Evolutionary conservation across 768 basidiomycete species (phyloP).

Genomic region (Clitopilus passeckerianus): DNA sequence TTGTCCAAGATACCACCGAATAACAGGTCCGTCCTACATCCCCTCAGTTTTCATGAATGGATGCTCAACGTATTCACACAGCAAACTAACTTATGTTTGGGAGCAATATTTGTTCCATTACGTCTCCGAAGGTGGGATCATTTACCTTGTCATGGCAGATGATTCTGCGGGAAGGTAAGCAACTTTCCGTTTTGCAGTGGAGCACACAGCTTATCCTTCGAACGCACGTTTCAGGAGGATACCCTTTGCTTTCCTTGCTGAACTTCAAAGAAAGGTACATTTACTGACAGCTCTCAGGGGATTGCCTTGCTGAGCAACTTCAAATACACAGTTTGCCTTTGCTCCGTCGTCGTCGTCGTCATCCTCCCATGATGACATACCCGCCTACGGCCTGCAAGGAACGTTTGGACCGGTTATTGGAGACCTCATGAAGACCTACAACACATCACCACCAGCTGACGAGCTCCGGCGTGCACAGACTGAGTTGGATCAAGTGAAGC

Average conservation of each 20-base stretch:
- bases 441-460: conserved; percentile 82
- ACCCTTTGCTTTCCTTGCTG: conserved; percentile 90
- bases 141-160: conserved; percentile 92
- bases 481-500: conserved; percentile 87
- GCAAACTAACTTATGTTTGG: conserved; percentile 85
- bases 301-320: neutral
- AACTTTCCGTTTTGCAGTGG: neutral
- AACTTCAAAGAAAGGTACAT: conserved; percentile 72
- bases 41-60: conserved; percentile 8
- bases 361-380: conserved; percentile 50
- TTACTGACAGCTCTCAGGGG: conserved; percentile 1
- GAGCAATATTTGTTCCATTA: conserved; percentile 95
- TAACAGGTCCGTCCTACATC: conserved; percentile 47
- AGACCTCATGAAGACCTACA: conserved; percentile 81
- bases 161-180: conserved; percentile 83
- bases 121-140: conserved; percentile 81
- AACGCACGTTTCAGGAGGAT: conserved; percentile 53
- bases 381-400: conserved; percentile 66
- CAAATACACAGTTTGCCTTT: conserved; percentile 44
- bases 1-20: conserved; percentile 94
- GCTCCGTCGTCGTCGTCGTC: conserved; percentile 51
- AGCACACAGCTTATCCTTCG: neutral
- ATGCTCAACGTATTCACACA: conserved; percentile 21
- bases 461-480: conserved; percentile 87
- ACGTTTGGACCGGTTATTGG: conserved; percentile 67